phyloP scores from a whole-genome alignment of 208 protist genomes.

The Acanthamoeba healyi region DNA sequence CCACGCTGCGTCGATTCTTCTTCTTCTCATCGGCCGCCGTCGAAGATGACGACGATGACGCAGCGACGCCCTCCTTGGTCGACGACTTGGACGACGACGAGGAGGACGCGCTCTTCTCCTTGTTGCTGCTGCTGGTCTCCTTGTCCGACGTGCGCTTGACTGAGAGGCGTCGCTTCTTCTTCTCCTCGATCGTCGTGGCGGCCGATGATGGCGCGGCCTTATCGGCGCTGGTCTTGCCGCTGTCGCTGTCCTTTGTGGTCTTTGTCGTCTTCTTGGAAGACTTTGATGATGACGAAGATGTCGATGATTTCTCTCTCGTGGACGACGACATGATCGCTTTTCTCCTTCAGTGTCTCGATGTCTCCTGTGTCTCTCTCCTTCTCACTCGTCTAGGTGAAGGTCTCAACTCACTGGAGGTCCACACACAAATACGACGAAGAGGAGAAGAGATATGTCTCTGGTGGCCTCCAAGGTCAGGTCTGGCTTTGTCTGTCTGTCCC shows the following conservation, averaged over 20 bases:
- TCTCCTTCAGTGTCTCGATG: too few species aligned
- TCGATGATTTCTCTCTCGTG: neutral
- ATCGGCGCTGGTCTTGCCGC: neutral
- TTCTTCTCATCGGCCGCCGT: conserved; percentile 3
- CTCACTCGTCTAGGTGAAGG: too few species aligned
- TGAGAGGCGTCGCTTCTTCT: conserved; percentile 24
- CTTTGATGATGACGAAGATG: neutral
- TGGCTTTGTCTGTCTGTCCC: too few species aligned
- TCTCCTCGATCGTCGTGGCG: too few species aligned
- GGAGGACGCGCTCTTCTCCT: neutral
- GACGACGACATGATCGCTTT: neutral
- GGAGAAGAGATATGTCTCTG: too few species aligned
- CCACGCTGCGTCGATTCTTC: neutral
- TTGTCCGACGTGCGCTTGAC: neutral
- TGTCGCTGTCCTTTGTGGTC: neutral
- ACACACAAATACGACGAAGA: too few species aligned
- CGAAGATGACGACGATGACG: conserved; percentile 25
- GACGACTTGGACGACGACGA: neutral
- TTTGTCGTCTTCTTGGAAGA: neutral
- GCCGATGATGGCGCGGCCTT: neutral
- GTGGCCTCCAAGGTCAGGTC: too few species aligned
- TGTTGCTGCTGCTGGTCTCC: neutral
- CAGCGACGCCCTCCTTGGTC: too few species aligned
- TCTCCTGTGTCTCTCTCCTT: too few species aligned
- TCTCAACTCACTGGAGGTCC: too few species aligned